Base-by-base conservation (phyloP, 805 yeast species). In the Blastobotrys peoriensis region DNA sequence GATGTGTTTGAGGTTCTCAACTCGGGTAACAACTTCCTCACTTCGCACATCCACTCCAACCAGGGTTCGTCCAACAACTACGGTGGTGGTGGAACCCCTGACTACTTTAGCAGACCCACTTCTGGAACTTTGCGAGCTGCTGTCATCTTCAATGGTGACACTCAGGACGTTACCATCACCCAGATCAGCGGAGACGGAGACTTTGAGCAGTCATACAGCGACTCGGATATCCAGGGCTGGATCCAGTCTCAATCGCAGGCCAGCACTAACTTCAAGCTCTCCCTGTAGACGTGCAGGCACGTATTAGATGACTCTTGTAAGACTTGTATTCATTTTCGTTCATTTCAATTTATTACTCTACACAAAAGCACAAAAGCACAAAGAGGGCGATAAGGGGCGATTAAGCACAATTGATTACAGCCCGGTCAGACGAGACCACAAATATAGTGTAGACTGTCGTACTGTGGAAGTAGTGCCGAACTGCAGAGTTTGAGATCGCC, bases 1-100 rank as follows among this genome's bases (percentile, higher is more conserved):
- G 98, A 93, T 69, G 73, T 88, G 59, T 93, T 91, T 60, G 98
- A 93, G 76, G 75, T 91, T 56, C 76, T 93, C 56, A 70, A 79
- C 50, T 55, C 83, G 28, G 96, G 96, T 55, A 79, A 86, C 51
- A 69, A 73, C 63, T 79, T 81, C 64, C 71, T 89, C 65, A 57
- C 65, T 43, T 46, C 41, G 43, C 93, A 87, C 63, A 69, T 91
- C 59, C 98, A 91, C 71, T 79, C 76, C 62, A 86, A 84, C 56
- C 94, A 85, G 71, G 91, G 89, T 61, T 62, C 71, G 53, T 78
- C 79, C 47, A 36, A 43, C 36, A 42, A 43, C 44, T 47, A 52
- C 38, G 69, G 71, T 44, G 97, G 96, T 58, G 94, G 91, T 63
- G 95, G 95, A 60, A 70, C 95, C 49, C 72, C 79, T 52, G 93